Conservation (phyloP, 139 green algal species). For the Tetraselmis chui region DNA sequence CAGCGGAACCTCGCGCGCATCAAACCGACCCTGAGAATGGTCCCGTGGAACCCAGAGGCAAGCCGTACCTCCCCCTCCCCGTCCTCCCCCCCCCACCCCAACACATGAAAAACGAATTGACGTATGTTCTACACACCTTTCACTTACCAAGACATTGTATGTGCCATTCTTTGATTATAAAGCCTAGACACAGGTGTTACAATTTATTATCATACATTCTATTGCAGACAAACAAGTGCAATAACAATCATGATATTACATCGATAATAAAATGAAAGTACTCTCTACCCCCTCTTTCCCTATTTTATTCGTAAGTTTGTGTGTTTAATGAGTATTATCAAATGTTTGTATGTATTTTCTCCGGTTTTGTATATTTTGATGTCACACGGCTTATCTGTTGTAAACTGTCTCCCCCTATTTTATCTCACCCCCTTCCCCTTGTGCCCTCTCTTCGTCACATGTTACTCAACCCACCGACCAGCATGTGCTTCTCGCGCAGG, state of each 20-base stretch:
- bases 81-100: no score
- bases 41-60: slow-evolving; percentile 71
- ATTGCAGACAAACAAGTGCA: no score
- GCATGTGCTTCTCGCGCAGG: slow-evolving; percentile 30
- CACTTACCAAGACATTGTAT: not conserved
- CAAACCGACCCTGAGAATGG: slow-evolving; percentile 48
- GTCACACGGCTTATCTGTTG: not conserved
- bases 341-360: not conserved
- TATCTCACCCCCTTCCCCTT: not conserved
- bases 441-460: no score
- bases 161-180: not conserved
- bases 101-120: no score
- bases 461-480: no score
- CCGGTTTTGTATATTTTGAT: no score
- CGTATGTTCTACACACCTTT: not conserved
- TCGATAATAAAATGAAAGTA: no score
- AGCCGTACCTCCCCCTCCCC: no score
- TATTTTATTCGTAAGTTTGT: no score
- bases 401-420: no score
- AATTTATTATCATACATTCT: not conserved
- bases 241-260: no score
- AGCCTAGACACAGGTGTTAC: not conserved
- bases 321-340: not conserved
- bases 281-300: no score
- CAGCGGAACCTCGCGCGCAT: slow-evolving; percentile 57